Evolutionary conservation across 1,284 basidiomycete genomes (phyloP).

Genomic region (Volvariella surrecta): DNA sequence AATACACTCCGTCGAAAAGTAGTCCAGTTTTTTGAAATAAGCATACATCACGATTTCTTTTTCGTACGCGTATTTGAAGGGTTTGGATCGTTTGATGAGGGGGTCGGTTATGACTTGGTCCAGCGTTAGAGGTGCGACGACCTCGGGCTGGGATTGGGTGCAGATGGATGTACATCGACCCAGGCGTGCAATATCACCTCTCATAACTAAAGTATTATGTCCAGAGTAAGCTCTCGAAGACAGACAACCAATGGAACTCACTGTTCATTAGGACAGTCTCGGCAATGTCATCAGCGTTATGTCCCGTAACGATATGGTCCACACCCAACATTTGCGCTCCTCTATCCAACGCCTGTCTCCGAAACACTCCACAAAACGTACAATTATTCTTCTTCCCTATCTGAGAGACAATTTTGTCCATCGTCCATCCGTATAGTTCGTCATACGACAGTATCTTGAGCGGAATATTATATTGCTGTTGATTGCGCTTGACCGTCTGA

Average conservation of each 20-base stretch:
- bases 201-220: conserved; percentile 63
- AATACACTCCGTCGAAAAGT: conserved; percentile 99
- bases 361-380: conserved; percentile 98
- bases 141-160: conserved; percentile 41
- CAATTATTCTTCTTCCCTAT: conserved; percentile 98
- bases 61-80: conserved; percentile 99
- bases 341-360: conserved; percentile 91
- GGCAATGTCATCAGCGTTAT: conserved; percentile 98
- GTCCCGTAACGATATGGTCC: conserved; percentile 97
- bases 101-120: conserved; percentile 53
- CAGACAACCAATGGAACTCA: conserved; percentile 28
- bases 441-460: conserved; percentile 95
- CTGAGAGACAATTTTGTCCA: conserved; percentile 93
- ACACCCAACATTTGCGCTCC: conserved; percentile 86
- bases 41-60: conserved; percentile 99
- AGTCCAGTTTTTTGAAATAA: conserved; percentile 97
- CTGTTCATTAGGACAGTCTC: conserved; percentile 99
- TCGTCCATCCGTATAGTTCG: conserved; percentile 98
- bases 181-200: conserved; percentile 92
- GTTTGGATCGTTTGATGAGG: conserved; percentile 94
- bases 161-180: conserved; percentile 93
- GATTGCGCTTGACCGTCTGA: conserved; percentile 96
- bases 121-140: too few relatives aligned
- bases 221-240: not conserved
- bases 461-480: conserved; percentile 91